phyloP scores from a whole-genome alignment of 257 asterid species.

The Anisodus tanguticus region DNA sequence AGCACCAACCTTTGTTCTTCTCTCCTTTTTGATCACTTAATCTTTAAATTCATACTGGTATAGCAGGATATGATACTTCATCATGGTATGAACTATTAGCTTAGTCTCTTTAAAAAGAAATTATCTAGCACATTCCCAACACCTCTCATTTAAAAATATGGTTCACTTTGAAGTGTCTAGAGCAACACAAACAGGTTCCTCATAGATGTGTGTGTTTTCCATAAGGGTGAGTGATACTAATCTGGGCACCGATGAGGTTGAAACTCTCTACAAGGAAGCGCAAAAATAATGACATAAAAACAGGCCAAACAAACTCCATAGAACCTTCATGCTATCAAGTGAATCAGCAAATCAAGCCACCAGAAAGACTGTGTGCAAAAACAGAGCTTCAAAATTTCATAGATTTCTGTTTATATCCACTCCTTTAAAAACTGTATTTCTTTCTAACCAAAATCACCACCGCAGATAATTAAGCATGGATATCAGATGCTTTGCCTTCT shows the following conservation, averaged over 20 bases:
- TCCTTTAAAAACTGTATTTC: neutral
- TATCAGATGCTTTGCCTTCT: neutral
- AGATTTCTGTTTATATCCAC: neutral
- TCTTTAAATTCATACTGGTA: neutral
- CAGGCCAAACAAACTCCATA: neutral
- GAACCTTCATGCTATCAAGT: neutral
- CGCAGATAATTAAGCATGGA: neutral
- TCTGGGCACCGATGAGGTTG: neutral
- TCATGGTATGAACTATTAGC: neutral
- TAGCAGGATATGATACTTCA: neutral
- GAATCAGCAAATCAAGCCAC: neutral
- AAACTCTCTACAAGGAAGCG: conserved; percentile 1
- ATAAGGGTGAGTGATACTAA: neutral
- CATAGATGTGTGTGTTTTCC: neutral
- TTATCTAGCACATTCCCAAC: neutral
- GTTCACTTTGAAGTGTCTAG: neutral
- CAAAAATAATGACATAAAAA: neutral
- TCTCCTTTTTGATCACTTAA: neutral
- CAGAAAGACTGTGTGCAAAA: neutral
- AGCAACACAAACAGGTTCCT: conserved; percentile 13
- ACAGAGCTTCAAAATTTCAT: neutral
- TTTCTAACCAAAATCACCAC: neutral
- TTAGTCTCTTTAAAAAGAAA: neutral
- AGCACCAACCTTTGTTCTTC: neutral
- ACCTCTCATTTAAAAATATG: neutral